Base-by-base conservation (phyloP, 2,329 filamentous ascomycete species). In the Knoxdaviesia capensis region DNA sequence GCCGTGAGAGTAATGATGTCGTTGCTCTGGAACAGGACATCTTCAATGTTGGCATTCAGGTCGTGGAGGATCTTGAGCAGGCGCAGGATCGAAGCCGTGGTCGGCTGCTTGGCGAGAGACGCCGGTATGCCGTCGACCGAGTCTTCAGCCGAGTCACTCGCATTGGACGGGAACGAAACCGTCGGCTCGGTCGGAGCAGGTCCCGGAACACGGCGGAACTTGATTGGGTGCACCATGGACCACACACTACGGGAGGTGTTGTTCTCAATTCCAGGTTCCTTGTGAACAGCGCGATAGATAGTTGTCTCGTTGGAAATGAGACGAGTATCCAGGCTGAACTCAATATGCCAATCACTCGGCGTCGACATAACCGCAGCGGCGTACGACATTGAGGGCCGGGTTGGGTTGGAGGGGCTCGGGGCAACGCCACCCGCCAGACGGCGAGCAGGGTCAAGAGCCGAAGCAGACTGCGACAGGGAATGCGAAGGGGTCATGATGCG, bases 241-340 rank as follows among this genome's bases (percentile, higher is more conserved):
- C 88, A 98, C 8, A 96, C 77, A 47, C 80, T 88, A 38, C 85
- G 74, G 43, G 54, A 61, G 39, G 59, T 50, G 1, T 60, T 54
- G 6, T 62, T 61, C 20, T 46, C 44, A 20, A 36, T 36, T 4
- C 28, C 34, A 6, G 36, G 37, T 9, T 39, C 36, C 54, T 75
- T 81, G 53, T 94, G 84, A 6, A 96, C 84, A 32, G 90, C 90
- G 39, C 88, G 80, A 54, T 96, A 98, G 43, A 98, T 88, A 0
- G 90, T 98, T 1, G 84, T 94, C 51, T 96, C 87, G 50, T 87
- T 90, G 0, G 82, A 69, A 45, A 98, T 80, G 1, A 81, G 71
- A 56, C 86, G 85, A 42, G 72, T 80, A 48, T 92, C 80, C 40
- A 96, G 71, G 49, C 75, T 87, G 59, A 98, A 98, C 53, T 96